Evolutionary conservation across 345 rosid species (phyloP).

Genomic region (Gossypium anomalum): DNA sequence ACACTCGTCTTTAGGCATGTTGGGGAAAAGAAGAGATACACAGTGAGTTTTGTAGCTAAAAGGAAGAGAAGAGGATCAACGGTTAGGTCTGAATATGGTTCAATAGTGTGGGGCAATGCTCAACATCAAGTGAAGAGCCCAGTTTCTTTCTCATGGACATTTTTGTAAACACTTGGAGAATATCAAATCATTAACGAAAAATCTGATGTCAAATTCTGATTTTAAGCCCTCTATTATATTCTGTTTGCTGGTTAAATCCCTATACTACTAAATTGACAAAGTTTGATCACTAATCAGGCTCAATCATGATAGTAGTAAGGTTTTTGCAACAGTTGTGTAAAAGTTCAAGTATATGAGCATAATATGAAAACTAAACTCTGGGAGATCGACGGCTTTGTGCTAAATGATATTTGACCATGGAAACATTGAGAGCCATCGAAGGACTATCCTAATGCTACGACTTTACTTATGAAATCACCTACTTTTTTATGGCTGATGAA

Average conservation of each 20-base stretch:
- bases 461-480: no score
- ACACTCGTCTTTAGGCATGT: constrained; percentile 46
- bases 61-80: constrained; percentile 26
- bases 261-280: no score
- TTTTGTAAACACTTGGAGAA: neutral
- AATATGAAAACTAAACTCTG: neutral
- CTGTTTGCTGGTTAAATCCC: no score
- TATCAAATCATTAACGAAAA: neutral
- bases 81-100: constrained; percentile 52
- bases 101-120: constrained; percentile 64
- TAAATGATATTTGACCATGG: neutral
- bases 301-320: no score
- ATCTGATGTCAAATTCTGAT: no score
- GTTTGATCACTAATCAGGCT: no score
- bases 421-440: no score
- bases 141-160: constrained; percentile 64
- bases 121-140: constrained; percentile 75
- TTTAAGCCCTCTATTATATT: no score
- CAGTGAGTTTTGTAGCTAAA: constrained; percentile 63
- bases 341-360: neutral
- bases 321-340: no score
- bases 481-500: neutral
- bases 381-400: neutral
- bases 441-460: no score
- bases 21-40: constrained; percentile 76